Base-by-base conservation (phyloP, 129 eudicot genomes). In the Mikania micrantha region DNA sequence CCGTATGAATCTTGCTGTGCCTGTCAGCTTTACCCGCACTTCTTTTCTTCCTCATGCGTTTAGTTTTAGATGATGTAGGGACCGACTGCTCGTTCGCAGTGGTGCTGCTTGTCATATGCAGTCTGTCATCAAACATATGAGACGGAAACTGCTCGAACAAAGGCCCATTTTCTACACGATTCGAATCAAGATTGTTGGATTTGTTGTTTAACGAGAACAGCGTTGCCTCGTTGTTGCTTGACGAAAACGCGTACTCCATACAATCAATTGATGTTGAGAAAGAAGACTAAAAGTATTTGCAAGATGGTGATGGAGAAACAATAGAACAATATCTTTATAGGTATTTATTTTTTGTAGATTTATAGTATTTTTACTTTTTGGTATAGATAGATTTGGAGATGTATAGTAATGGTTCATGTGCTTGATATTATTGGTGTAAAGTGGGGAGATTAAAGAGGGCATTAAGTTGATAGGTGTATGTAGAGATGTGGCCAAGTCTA, bases 1-100 rank as follows among this genome's bases (percentile, higher is more conserved):
- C 87, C 0, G 91, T 85, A 25, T 72, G 69, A 32, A 85, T 85
- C 74, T 85, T 85, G 87, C 85, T 85, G 69, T 85, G 91, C 64
- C 91, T 44, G 45, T 85, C 91, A 16, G 70, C 82, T 78, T 82
- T 85, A 31, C 91, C 91, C 4, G 65, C 49, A 25, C 71, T 65
- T 73, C 80, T 60, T 58, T 54, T 78, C 80, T 73, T 82, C 63
- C 54, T n/a, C 11, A 24, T 65, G 5, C 70, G 72, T 34, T 54
- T 66, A 3, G 59, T 15, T 63, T 69, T 69, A 24, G 62, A 8
- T 39, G 79, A 48, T 2, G 72, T 40, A 3, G 82, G 44, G 5
- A n/a, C n/a, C n/a, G 76, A 62, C 8, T 70, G 62, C 27, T 47
- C 68, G 16, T 53, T 65, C 28, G 44, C 13, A 1, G 75, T 34